Percentiles rank a stretch among this genome's conserved stretches.
These are phyloP conservation scores for Flaveria sonorensis DNA, from an alignment of 129 eudicot species.

Conservation along the genomic window DNA sequence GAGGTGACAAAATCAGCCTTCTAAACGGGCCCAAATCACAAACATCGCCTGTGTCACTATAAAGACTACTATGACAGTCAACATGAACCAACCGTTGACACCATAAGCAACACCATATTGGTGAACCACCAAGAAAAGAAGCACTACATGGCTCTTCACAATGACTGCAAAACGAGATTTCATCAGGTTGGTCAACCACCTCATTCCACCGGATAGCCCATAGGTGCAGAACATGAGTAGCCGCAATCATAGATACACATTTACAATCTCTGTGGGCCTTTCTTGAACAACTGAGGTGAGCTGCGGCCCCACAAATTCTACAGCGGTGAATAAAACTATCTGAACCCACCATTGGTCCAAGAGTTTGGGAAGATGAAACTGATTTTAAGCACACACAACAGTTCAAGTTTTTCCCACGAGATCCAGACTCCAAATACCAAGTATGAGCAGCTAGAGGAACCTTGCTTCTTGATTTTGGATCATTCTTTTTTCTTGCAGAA, in stretches of 20 bases:
- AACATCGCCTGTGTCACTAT: conserved; percentile 79
- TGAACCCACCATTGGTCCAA: conserved; percentile 61
- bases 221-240: conserved; percentile 67
- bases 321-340: conserved; percentile 77
- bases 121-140: conserved; percentile 92
- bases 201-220: conserved; percentile 98
- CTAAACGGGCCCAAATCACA: conserved; percentile 91
- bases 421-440: conserved; percentile 72
- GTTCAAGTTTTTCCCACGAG: conserved; percentile 78
- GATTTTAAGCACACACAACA: conserved; percentile 96
- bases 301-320: conserved; percentile 84
- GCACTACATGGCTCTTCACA: conserved; percentile 97
- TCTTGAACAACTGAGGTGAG: conserved; percentile 76
- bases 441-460: conserved; percentile 76
- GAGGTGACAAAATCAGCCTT: conserved; percentile 82
- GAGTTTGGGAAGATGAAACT: conserved; percentile 69
- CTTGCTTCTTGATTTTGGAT: conserved; percentile 74
- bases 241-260: conserved; percentile 76
- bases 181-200: conserved; percentile 80
- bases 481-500: conserved; percentile 84
- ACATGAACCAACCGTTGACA: conserved; percentile 72
- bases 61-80: conserved; percentile 82
- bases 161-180: conserved; percentile 78
- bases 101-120: conserved; percentile 61
- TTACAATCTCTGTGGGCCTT: conserved; percentile 90